Conservation (phyloP, 805 yeast species). For the Ogataea nonfermentans region DNA sequence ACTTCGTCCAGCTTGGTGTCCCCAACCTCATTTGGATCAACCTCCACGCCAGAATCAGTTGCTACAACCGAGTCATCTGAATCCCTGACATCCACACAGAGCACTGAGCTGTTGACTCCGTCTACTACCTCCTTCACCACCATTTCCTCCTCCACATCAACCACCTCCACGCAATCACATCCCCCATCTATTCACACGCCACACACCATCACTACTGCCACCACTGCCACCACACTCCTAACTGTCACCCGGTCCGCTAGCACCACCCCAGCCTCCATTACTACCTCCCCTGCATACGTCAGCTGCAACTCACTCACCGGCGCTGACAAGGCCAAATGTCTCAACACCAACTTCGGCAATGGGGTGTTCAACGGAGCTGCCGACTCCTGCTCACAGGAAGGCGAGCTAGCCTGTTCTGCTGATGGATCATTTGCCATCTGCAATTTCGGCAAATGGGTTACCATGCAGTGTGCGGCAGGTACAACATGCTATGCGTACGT, state of each 20-base stretch:
- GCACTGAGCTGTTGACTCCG: too few species aligned
- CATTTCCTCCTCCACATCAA: slow-evolving; percentile 6
- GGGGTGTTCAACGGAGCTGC: slow-evolving; percentile 45
- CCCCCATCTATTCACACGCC: slow-evolving; percentile 4
- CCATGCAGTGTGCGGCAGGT: slow-evolving; percentile 56
- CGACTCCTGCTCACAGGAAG: slow-evolving; percentile 41
- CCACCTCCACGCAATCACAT: slow-evolving; percentile 15
- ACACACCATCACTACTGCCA: background rate
- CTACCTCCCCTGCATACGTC: slow-evolving; percentile 21
- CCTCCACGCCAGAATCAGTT: too few species aligned
- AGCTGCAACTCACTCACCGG: slow-evolving; percentile 41
- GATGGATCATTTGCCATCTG: slow-evolving; percentile 56
- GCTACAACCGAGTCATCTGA: too few species aligned
- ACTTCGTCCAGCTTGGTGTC: too few species aligned
- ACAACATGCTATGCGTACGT: slow-evolving; percentile 59
- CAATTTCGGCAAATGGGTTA: slow-evolving; percentile 56
- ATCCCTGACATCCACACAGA: too few species aligned
- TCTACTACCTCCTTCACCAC: too few species aligned
- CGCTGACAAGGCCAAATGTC: slow-evolving; percentile 39
- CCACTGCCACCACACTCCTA: slow-evolving; percentile 10
- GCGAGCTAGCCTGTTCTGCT: slow-evolving; percentile 50
- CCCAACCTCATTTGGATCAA: too few species aligned
- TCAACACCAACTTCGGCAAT: slow-evolving; percentile 42
- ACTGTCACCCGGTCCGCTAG: slow-evolving; percentile 9
- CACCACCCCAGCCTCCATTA: slow-evolving; percentile 8